phyloP scores from a whole-genome alignment of 495 filamentous ascomycete species.

The Copromyces sp. region DNA sequence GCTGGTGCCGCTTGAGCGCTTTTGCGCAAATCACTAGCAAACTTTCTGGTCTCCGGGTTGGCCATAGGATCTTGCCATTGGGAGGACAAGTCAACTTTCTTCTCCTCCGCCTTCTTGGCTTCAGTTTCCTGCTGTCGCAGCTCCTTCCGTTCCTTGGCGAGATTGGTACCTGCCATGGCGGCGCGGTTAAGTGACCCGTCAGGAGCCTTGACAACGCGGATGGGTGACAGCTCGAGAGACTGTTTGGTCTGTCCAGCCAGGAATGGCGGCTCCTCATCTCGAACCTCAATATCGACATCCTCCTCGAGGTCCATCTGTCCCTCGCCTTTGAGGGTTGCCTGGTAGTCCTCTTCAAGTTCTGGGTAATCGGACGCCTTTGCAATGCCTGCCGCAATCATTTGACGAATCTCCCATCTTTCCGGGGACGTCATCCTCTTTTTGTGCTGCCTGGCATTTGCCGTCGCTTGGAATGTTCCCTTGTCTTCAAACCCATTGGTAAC shows the following conservation, averaged over 20 bases:
- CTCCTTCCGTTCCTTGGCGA: constrained; percentile 89
- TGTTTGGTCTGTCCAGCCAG: constrained; percentile 93
- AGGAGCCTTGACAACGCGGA: constrained; percentile 92
- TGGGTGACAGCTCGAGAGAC: constrained; percentile 86
- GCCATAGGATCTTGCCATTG: constrained; percentile 98
- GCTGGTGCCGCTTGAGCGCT: constrained; percentile 32
- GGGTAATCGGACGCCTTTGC: constrained; percentile 87
- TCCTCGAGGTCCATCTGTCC: constrained; percentile 90
- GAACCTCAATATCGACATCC: constrained; percentile 93
- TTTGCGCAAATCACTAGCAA: constrained; percentile 71
- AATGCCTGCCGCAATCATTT: constrained; percentile 89
- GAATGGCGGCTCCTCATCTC: constrained; percentile 94
- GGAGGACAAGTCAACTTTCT: constrained; percentile 73
- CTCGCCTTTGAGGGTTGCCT: constrained; percentile 75
- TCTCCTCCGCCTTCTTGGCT: constrained; percentile 66
- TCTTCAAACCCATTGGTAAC: neutral
- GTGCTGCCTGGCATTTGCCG: constrained; percentile 34
- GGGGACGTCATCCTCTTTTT: constrained; percentile 93
- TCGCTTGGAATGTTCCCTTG: constrained; percentile 22
- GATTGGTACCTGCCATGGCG: constrained; percentile 79
- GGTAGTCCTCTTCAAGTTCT: constrained; percentile 88
- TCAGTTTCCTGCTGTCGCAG: constrained; percentile 80
- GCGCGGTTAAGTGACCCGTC: constrained; percentile 93
- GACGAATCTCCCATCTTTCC: constrained; percentile 94
- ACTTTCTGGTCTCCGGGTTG: constrained; percentile 68